phyloP scores from a whole-genome alignment of 2,329 filamentous ascomycete species.

The Pseudogymnoascus sp. region DNA sequence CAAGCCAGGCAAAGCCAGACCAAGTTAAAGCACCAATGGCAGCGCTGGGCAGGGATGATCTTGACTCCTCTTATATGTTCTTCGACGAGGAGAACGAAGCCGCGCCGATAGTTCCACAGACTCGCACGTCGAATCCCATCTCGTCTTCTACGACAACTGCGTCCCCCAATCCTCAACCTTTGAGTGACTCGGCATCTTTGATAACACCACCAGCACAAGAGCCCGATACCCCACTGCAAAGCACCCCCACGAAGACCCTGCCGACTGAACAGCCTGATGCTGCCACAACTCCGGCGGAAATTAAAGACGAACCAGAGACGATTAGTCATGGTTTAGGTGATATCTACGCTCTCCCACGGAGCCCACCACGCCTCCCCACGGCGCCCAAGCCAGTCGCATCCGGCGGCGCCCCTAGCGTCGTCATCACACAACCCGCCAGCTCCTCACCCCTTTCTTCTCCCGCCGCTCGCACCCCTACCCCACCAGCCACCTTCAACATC shows the following conservation, averaged over 20 bases:
- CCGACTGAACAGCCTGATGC: neutral
- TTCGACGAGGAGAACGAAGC: conserved; percentile 32
- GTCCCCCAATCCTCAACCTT: neutral
- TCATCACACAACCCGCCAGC: neutral
- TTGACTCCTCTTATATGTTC: conserved; percentile 27
- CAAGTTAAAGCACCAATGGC: neutral
- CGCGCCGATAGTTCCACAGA: neutral
- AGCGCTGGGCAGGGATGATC: conserved; percentile 14
- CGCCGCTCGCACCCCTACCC: neutral
- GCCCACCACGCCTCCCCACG: neutral
- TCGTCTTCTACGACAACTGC: neutral
- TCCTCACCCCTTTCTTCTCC: neutral
- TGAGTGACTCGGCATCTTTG: neutral
- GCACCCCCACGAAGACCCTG: neutral
- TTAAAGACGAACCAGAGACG: neutral
- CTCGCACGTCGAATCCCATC: neutral
- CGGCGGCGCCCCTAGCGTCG: neutral
- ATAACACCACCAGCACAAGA: neutral
- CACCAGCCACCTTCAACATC: neutral
- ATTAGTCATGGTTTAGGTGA: neutral
- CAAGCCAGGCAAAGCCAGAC: neutral
- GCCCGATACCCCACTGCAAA: neutral
- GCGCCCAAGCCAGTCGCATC: neutral
- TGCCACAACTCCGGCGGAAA: neutral
- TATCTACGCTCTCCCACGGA: neutral